These are phyloP conservation scores for Orobanche coerulescens DNA, from an alignment of 257 asterid genomes.

Conservation along the genomic window DNA sequence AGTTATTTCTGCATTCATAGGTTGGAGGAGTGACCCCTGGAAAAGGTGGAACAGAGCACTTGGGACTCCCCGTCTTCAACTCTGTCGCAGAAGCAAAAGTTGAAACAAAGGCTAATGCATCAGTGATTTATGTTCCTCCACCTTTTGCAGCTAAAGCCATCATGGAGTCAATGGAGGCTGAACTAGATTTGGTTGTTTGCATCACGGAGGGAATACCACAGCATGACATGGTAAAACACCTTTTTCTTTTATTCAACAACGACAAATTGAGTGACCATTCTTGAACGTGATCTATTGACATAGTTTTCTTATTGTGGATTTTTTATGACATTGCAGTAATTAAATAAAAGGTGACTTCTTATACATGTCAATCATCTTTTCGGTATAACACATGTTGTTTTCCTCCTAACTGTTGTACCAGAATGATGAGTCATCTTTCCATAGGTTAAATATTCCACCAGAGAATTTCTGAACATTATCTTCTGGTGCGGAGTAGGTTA, in stretches of 20 bases:
- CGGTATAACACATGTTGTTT: not conserved
- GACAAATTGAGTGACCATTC: conserved; percentile 7
- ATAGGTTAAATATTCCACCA: not conserved
- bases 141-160: conserved; percentile 92
- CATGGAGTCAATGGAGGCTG: conserved; percentile 85
- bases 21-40: conserved; percentile 97
- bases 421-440: not conserved
- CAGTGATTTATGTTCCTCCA: conserved; percentile 92
- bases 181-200: conserved; percentile 85
- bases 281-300: not conserved
- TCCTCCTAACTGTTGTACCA: not conserved
- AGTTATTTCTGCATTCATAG: conserved; percentile 31
- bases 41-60: conserved; percentile 95
- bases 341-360: not conserved
- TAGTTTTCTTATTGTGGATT: not conserved
- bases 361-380: not conserved
- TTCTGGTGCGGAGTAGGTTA: not conserved
- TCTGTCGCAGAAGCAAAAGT: conserved; percentile 88
- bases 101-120: conserved; percentile 86
- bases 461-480: not conserved
- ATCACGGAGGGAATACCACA: conserved; percentile 93
- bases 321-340: not conserved
- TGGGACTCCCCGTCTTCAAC: conserved; percentile 93
- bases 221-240: conserved; percentile 76
- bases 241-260: not conserved